These are phyloP conservation scores for Phytophthora brassicae DNA, from an alignment of 352 stramenopile genomes.

Conservation along the genomic window DNA sequence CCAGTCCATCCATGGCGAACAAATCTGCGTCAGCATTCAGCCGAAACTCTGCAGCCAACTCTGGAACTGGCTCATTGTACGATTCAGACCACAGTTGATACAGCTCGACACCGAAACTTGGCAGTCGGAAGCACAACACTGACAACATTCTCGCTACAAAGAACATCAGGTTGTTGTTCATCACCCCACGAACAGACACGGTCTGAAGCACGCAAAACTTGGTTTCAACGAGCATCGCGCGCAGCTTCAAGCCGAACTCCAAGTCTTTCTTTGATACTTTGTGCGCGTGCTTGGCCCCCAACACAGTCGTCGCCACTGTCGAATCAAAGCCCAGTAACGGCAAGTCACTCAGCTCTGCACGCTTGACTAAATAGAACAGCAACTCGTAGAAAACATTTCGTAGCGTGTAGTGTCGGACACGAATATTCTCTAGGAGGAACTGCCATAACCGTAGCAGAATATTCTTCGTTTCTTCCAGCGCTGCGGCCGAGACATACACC, in stretches of 20 bases:
- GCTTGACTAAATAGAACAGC: constrained; percentile 89
- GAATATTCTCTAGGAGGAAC: constrained; percentile 89
- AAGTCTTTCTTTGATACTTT: constrained; percentile 83
- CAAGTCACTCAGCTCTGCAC: constrained; percentile 82
- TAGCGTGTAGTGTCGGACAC: constrained; percentile 87
- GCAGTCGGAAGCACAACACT: constrained; percentile 83
- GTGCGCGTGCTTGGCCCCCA: constrained; percentile 71
- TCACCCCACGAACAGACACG: constrained; percentile 84
- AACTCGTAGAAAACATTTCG: constrained; percentile 90
- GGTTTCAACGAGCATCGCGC: constrained; percentile 88
- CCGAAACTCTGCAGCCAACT: constrained; percentile 78
- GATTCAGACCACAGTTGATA: constrained; percentile 89
- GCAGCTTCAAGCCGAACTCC: constrained; percentile 84
- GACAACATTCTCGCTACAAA: constrained; percentile 88
- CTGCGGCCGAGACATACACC: constrained; percentile 83
- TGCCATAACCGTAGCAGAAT: constrained; percentile 87
- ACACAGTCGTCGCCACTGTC: constrained; percentile 54
- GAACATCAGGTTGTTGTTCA: constrained; percentile 93
- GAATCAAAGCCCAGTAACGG: constrained; percentile 84
- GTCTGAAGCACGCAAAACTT: constrained; percentile 89
- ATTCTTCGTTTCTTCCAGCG: constrained; percentile 85
- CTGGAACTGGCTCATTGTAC: constrained; percentile 74
- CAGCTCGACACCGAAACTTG: constrained; percentile 85
- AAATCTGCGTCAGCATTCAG: constrained; percentile 83
- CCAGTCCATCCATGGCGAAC: constrained; percentile 88